phyloP scores from a whole-genome alignment of 208 protist genomes.

The Trypanosoma boissoni region DNA sequence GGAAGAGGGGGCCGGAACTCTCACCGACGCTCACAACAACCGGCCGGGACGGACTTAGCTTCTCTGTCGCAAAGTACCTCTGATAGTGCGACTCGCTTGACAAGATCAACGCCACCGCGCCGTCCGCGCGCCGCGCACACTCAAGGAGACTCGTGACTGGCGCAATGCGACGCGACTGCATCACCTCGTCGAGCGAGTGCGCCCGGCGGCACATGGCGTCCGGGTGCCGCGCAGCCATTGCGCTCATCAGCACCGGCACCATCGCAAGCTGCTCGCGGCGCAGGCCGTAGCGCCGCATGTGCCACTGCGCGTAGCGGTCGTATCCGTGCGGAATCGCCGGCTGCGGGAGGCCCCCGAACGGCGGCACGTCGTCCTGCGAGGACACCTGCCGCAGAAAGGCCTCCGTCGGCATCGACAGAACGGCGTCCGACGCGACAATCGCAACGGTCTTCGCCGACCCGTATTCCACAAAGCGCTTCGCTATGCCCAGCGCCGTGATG shows the following conservation, averaged over 20 bases:
- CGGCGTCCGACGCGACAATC: slow-evolving; percentile 61
- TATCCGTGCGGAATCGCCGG: slow-evolving; percentile 70
- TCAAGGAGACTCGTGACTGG: slow-evolving; percentile 52
- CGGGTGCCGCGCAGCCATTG: slow-evolving; percentile 54
- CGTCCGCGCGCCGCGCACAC: slow-evolving; percentile 72
- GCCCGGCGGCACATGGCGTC: slow-evolving; percentile 54
- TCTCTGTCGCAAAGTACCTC: slow-evolving; percentile 17
- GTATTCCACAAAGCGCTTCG: slow-evolving; percentile 41
- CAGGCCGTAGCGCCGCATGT: slow-evolving; percentile 60
- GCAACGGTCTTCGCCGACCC: slow-evolving; percentile 40
- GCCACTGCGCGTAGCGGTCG: slow-evolving; percentile 70
- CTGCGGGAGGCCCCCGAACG: slow-evolving; percentile 16
- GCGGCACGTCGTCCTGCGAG: neutral
- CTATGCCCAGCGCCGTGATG: slow-evolving; percentile 49
- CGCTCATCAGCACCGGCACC: slow-evolving; percentile 69
- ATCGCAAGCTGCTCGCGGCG: slow-evolving; percentile 74
- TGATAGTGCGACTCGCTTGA: slow-evolving; percentile 43
- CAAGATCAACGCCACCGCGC: slow-evolving; percentile 58
- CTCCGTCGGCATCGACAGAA: slow-evolving; percentile 34
- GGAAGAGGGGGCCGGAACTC: slow-evolving; percentile 63
- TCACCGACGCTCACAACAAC: slow-evolving; percentile 53
- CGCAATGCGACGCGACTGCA: slow-evolving; percentile 41
- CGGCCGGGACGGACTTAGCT: slow-evolving; percentile 24
- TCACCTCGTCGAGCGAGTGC: slow-evolving; percentile 44
- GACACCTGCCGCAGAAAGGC: slow-evolving; percentile 2